phyloP scores from a whole-genome alignment of 2,329 filamentous ascomycete genomes.

The Pseudogymnoascus destructans region DNA sequence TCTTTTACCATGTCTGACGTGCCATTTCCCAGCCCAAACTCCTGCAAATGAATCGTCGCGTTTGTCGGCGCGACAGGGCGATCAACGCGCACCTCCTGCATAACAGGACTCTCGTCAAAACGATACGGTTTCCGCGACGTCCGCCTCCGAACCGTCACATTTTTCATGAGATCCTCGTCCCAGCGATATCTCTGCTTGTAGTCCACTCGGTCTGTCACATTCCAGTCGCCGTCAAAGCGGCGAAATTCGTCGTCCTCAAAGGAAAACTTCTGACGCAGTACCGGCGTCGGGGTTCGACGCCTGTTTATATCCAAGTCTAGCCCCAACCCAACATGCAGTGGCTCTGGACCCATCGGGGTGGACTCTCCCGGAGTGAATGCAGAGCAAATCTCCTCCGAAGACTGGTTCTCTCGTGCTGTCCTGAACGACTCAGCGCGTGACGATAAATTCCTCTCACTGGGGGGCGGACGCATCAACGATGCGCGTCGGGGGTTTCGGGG shows the following conservation, averaged over 20 bases:
- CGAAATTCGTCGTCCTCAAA: conserved; percentile 6
- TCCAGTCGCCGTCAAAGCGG: conserved; percentile 46
- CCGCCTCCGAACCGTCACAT: conserved; percentile 40
- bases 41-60: conserved; percentile 32
- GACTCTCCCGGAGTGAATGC: conserved; percentile 3
- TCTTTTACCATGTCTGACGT: conserved; percentile 25
- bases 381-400: conserved; percentile 43
- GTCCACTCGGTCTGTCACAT: conserved; percentile 25
- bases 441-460: conserved; percentile 33
- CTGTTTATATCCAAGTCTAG: conserved; percentile 29
- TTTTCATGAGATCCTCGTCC: conserved; percentile 40
- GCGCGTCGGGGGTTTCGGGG: conserved; percentile 39
- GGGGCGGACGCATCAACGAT: conserved; percentile 33
- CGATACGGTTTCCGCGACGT: conserved; percentile 16
- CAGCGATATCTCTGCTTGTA: conserved; percentile 27
- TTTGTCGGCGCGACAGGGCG: conserved; percentile 36
- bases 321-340: conserved; percentile 24
- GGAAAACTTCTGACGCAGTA: conserved; percentile 1
- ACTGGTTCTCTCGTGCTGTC: conserved; percentile 53
- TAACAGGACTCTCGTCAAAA: conserved; percentile 21
- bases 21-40: conserved; percentile 34
- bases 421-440: conserved; percentile 35
- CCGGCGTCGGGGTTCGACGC: conserved; percentile 20
- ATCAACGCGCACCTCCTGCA: conserved; percentile 35
- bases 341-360: conserved; percentile 10